Percentiles rank a stretch among this genome's conserved stretches.
Conservation (phyloP, 177 flowering plant species). For the Vitis hybrid region DNA sequence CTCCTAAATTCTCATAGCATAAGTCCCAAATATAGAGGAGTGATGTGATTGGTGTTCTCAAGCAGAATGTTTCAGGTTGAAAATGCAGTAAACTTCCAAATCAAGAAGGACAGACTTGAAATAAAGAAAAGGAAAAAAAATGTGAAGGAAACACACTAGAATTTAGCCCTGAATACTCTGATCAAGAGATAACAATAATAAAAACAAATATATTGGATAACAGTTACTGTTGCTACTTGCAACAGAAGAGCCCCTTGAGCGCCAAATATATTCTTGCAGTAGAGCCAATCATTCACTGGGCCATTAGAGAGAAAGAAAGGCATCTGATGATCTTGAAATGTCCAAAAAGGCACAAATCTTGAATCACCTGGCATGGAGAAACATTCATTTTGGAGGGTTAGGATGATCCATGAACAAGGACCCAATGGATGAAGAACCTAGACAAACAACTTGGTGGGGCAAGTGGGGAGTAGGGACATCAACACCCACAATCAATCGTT, state of each 20-base stretch:
- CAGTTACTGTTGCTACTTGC: not conserved
- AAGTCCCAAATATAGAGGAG: too few relatives aligned
- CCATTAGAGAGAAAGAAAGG: not conserved
- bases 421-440: not conserved
- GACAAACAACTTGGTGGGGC: not conserved
- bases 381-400: not conserved
- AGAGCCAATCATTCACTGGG: not conserved
- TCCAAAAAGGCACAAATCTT: not conserved
- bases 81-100: too few relatives aligned
- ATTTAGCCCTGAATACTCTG: not conserved
- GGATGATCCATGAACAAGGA: not conserved
- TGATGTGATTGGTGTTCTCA: too few relatives aligned
- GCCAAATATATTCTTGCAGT: too few relatives aligned
- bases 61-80: too few relatives aligned
- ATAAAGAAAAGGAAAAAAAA: not conserved
- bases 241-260: not conserved
- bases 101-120: too few relatives aligned
- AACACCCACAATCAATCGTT: not conserved
- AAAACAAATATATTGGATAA: not conserved
- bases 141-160: not conserved
- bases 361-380: not conserved
- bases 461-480: conserved; percentile 1
- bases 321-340: not conserved
- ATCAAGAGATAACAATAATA: not conserved
- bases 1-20: too few relatives aligned